Conservation (phyloP, 345 rosid species). For the Ailanthus altissimus region DNA sequence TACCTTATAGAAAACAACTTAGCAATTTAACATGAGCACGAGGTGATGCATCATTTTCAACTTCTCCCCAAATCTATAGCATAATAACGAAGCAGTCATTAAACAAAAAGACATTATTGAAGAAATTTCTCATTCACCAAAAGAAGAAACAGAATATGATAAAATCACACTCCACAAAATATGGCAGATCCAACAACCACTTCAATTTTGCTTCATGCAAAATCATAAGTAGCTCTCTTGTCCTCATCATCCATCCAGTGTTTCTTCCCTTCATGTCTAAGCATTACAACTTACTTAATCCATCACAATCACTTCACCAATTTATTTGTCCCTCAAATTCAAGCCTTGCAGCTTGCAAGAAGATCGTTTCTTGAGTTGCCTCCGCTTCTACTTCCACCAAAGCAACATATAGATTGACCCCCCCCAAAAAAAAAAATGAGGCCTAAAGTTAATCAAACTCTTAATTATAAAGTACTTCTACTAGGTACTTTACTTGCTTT, state of each 20-base stretch:
- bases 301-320: slow-evolving; percentile 10
- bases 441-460: slow-evolving; percentile 52
- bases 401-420: not conserved
- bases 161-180: slow-evolving; percentile 35
- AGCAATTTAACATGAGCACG: not conserved
- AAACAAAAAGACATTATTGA: not conserved
- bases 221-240: slow-evolving; percentile 46
- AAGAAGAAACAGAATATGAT: slow-evolving; percentile 9
- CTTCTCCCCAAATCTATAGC: slow-evolving; percentile 11
- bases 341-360: not conserved
- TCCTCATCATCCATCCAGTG: slow-evolving; percentile 45
- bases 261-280: slow-evolving; percentile 56
- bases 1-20: not conserved
- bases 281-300: slow-evolving; percentile 31
- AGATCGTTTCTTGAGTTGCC: not conserved
- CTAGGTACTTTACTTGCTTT: slow-evolving; percentile 59
- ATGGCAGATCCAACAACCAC: slow-evolving; percentile 41
- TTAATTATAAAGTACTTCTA: slow-evolving; percentile 60
- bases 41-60: slow-evolving; percentile 20
- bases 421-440: slow-evolving; percentile 55
- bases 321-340: slow-evolving; percentile 15
- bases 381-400: not conserved
- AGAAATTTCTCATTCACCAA: not conserved
- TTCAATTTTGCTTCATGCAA: slow-evolving; percentile 39
- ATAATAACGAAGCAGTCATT: not conserved